phyloP scores from a whole-genome alignment of 169 alveolate genomes.

The Plasmodium adleri region DNA sequence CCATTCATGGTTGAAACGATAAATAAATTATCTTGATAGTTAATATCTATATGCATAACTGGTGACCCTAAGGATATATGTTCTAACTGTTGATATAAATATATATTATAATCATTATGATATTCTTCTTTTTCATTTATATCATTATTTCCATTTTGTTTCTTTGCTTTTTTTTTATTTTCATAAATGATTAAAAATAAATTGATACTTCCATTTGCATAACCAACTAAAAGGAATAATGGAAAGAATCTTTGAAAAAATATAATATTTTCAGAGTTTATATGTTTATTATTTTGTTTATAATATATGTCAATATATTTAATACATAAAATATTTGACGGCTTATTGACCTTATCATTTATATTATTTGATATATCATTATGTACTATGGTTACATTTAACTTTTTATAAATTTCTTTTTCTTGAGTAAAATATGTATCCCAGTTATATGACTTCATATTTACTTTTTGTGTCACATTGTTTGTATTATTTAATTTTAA shows the following conservation, averaged over 20 bases:
- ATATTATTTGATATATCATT: slow-evolving; percentile 15
- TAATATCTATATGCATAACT: slow-evolving; percentile 65
- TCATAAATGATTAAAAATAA: slow-evolving; percentile 51
- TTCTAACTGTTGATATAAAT: slow-evolving; percentile 44
- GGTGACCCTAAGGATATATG: slow-evolving; percentile 44
- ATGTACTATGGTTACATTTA: slow-evolving; percentile 15
- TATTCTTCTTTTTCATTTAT: background rate
- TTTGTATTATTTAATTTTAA: background rate
- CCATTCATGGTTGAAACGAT: slow-evolving; percentile 71
- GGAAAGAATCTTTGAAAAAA: slow-evolving; percentile 65
- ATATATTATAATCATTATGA: slow-evolving; percentile 31
- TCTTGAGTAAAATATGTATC: slow-evolving; percentile 60
- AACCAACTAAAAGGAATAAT: slow-evolving; percentile 55
- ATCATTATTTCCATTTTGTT: slow-evolving; percentile 19
- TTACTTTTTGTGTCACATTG: background rate
- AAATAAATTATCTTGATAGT: slow-evolving; percentile 51
- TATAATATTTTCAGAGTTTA: slow-evolving; percentile 33
- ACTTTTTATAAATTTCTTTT: slow-evolving; percentile 27
- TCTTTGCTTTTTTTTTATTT: slow-evolving; percentile 14
- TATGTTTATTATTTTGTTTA: slow-evolving; percentile 15
- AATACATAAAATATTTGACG: slow-evolving; percentile 48
- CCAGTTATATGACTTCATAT: slow-evolving; percentile 16
- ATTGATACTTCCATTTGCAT: slow-evolving; percentile 55
- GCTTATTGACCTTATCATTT: background rate
- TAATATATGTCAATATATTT: slow-evolving; percentile 51